Conservation (phyloP, 345 rosid species). For the Citrus trifoliata region DNA sequence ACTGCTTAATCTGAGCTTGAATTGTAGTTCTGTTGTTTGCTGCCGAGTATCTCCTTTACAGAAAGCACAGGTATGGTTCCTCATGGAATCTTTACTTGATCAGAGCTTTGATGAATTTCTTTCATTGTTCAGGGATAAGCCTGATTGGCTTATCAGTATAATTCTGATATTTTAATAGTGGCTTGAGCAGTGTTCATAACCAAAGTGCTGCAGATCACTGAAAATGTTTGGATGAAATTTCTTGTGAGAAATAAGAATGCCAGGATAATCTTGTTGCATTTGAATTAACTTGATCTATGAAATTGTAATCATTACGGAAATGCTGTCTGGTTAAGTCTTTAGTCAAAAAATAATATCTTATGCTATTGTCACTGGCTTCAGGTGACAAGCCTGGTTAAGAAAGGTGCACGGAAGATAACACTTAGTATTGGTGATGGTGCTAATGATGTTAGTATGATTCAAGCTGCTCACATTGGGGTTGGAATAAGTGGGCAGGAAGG, state of each 20-base stretch:
- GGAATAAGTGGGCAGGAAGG: conserved; percentile 99
- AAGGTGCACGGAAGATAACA: conserved; percentile 93
- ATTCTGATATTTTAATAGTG: not conserved
- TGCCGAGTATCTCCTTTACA: conserved; percentile 99
- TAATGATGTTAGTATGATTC: conserved; percentile 99
- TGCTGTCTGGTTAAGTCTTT: not conserved
- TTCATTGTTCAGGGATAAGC: not conserved
- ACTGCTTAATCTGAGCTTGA: conserved; percentile 90
- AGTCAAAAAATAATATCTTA: not conserved
- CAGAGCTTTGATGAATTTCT: conserved; percentile 4
- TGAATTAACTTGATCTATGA: not conserved
- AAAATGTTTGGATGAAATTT: not conserved
- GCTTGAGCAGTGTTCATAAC: not conserved
- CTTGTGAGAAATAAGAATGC: not conserved
- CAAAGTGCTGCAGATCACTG: not conserved
- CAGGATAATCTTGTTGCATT: not conserved
- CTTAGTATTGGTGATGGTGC: conserved; percentile 99
- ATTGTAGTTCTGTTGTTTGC: conserved; percentile 95
- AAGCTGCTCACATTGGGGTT: conserved; percentile 98
- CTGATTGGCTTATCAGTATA: not conserved
- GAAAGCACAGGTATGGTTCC: conserved; percentile 85
- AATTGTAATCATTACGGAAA: not conserved
- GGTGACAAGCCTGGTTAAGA: conserved; percentile 97
- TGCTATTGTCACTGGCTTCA: conserved; percentile 21
- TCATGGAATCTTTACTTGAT: conserved; percentile 1